Evolutionary conservation across 73 alveolate species (phyloP), one percentile per base, ranked within the genome.

Genomic region (Breviolum minutum): DNA sequence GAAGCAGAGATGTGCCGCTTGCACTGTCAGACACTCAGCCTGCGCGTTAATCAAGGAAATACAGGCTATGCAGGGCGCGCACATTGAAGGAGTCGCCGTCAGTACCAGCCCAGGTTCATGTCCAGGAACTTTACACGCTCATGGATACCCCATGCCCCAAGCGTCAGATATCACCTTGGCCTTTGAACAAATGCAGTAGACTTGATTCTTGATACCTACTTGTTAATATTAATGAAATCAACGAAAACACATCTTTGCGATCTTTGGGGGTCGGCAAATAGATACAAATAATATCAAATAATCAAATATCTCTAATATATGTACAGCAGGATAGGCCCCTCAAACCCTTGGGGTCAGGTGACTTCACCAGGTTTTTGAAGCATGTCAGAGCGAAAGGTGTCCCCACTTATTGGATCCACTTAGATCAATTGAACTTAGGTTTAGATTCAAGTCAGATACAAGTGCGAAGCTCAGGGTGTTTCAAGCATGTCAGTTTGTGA

Each of bases 1-100:
- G 91, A 73, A 68, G 82, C 98, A 24, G 90, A 73, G 98, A 81
- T 76, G 82, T 92, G 98, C 73, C 87, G 68, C 63, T 74, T 92
- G 91, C 91, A 32, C 27, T 92, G 98, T 26, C 63, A 74, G 27
- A 24, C 30, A 62, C 89, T 27, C 87, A 79, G 71, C 29, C 8
- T 40, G 54, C 24, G 11, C 27, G 29, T 32, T 13, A 27, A 73
- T 73, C 32, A 40, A 20, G 12, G 87, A 40, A 27, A 40, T 27
- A 14, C 32, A 40, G 54, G 54, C 1, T 3, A 40, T 3, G 3
- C 40, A 13, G 83, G 83, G 17, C 27, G 16, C 83, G 83, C 24
- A 26, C 83, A 73, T 13, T 29, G 54, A 0, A 40, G 54, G 54
- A 40, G 54, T 40, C 54, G 54, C 54, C 3, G 17, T 11, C 74